A percentile compares a stretch with the other conserved stretches of the same genome.
phyloP scores from a whole-genome alignment of 495 filamentous ascomycete genomes.

The Geoglossum glabrum region DNA sequence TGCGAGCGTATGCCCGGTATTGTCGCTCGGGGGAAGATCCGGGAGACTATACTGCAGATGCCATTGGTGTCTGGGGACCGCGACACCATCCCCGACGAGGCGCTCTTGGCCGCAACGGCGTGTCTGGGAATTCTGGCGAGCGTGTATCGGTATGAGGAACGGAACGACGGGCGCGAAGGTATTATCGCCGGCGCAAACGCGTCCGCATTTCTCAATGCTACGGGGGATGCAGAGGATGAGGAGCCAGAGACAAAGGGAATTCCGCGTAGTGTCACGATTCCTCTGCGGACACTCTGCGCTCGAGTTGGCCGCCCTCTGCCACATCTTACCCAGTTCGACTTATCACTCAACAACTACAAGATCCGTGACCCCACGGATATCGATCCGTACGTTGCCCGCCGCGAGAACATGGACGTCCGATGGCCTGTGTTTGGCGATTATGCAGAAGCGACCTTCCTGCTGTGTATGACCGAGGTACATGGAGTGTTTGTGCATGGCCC shows the following conservation, averaged over 20 bases:
- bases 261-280: conserved; percentile 25
- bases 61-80: conserved; percentile 25
- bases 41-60: conserved; percentile 27
- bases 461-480: conserved; percentile 16
- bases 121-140: conserved; percentile 29
- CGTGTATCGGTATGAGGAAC: conserved; percentile 30
- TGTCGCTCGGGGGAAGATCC: conserved; percentile 26
- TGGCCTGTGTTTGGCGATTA: conserved; percentile 31
- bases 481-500: conserved; percentile 16
- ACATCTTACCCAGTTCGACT: conserved; percentile 29
- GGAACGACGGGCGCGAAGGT: conserved; percentile 30
- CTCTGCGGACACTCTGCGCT: conserved; percentile 26
- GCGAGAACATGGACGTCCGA: conserved; percentile 31
- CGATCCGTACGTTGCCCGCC: conserved; percentile 26
- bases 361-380: conserved; percentile 24
- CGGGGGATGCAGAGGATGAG: conserved; percentile 24
- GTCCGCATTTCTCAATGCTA: conserved; percentile 15
- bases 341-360: conserved; percentile 31
- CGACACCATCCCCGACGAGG: conserved; percentile 28
- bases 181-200: conserved; percentile 16
- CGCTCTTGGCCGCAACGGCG: conserved; percentile 31
- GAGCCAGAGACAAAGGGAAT: conserved; percentile 29
- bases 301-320: conserved; percentile 27
- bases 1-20: conserved; percentile 32
- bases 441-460: conserved; percentile 26